A percentile compares a stretch with the other conserved stretches of the same genome.
phyloP scores from a whole-genome alignment of 1,139 yeast genomes.

The Casaregolazyma suthepensis region DNA sequence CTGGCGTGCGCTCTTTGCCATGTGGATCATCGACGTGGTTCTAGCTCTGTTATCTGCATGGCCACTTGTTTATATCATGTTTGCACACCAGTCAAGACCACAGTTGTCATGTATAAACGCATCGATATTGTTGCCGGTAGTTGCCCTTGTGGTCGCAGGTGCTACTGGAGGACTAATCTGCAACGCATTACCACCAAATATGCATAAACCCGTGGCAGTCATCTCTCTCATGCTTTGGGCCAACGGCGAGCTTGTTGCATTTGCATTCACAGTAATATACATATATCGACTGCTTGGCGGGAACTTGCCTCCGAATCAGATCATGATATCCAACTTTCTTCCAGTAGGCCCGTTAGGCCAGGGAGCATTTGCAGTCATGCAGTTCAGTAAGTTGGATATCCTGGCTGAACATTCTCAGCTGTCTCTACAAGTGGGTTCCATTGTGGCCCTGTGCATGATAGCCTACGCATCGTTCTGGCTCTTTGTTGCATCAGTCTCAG shows the following conservation, averaged over 20 bases:
- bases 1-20: conserved; percentile 38
- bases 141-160: conserved; percentile 68
- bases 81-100: conserved; percentile 35
- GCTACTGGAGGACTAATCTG: conserved; percentile 57
- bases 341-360: conserved; percentile 76
- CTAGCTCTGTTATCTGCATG: conserved; percentile 53
- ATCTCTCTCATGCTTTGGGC: conserved; percentile 59
- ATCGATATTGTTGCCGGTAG: conserved; percentile 59
- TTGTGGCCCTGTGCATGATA: conserved; percentile 43
- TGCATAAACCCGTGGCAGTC: conserved; percentile 48
- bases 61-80: conserved; percentile 44
- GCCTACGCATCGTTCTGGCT: conserved; percentile 64
- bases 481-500: conserved; percentile 38
- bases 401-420: conserved; percentile 2
- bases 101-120: conserved; percentile 33
- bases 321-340: conserved; percentile 50
- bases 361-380: conserved; percentile 62
- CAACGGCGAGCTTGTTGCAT: conserved; percentile 58
- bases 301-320: conserved; percentile 50
- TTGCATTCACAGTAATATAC: conserved; percentile 51
- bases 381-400: conserved; percentile 35
- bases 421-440: conserved; percentile 2
- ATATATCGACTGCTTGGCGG: conserved; percentile 51
- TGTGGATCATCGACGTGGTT: conserved; percentile 65
- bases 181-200: conserved; percentile 38